Evolutionary conservation across 2,329 filamentous ascomycete genomes (phyloP).

Genomic region (Arthrobotrys iridis): DNA sequence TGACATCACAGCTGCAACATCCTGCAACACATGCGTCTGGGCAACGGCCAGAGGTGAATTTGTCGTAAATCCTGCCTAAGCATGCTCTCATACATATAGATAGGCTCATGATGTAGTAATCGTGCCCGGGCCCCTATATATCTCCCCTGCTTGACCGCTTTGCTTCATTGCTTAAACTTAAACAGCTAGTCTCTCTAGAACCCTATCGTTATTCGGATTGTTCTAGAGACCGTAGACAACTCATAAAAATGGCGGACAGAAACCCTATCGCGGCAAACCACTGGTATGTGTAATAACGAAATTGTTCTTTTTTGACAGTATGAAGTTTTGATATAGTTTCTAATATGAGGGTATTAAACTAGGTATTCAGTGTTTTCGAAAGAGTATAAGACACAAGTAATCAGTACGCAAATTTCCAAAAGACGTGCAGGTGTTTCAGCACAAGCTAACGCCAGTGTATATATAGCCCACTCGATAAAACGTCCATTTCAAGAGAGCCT

Average conservation of each 20-base stretch:
- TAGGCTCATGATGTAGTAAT: neutral
- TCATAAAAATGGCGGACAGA: conserved; percentile 29
- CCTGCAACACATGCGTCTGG: conserved; percentile 11
- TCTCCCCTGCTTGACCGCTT: neutral
- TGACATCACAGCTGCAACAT: conserved; percentile 20
- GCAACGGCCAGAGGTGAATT: neutral
- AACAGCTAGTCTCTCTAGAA: neutral
- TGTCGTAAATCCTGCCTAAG: neutral
- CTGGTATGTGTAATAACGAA: conserved; percentile 17
- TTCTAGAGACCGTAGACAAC: neutral
- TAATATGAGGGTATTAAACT: neutral
- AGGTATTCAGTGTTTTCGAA: conserved; percentile 52
- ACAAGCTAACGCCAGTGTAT: neutral
- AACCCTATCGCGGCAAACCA: conserved; percentile 36
- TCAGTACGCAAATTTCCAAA: neutral
- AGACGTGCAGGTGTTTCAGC: neutral
- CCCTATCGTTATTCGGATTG: neutral
- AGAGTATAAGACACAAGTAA: conserved; percentile 36
- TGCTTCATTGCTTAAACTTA: neutral
- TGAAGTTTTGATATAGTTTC: neutral
- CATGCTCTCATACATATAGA: too few relatives aligned
- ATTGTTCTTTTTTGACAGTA: neutral
- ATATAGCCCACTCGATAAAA: conserved; percentile 36
- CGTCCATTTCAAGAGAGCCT: conserved; percentile 41
- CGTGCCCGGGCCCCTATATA: neutral